phyloP scores from a whole-genome alignment of 768 basidiomycete genomes.

The Pleurotus djamor region DNA sequence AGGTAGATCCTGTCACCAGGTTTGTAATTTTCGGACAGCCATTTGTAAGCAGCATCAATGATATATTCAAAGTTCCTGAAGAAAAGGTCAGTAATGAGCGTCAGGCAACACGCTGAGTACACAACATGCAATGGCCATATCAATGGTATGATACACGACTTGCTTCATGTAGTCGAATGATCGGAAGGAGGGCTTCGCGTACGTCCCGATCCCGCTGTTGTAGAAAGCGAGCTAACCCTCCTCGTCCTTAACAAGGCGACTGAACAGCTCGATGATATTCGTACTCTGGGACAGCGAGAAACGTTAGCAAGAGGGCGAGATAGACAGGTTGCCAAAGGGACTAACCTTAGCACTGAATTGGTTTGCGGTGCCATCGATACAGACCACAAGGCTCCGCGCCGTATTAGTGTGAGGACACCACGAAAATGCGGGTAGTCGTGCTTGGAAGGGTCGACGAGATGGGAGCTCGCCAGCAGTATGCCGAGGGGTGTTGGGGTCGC shows the following conservation, averaged over 20 bases:
- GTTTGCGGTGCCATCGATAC: too few species aligned
- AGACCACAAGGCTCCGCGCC: too few species aligned
- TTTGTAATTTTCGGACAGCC: slow-evolving; percentile 23
- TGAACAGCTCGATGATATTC: slow-evolving; percentile 27
- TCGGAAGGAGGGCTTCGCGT: slow-evolving; percentile 16
- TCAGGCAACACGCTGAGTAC: background rate
- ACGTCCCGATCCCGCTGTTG: slow-evolving; percentile 30
- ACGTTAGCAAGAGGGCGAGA: too few species aligned
- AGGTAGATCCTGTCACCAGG: slow-evolving; percentile 22
- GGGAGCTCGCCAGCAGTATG: too few species aligned
- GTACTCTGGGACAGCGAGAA: slow-evolving; percentile 22
- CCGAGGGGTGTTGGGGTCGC: too few species aligned
- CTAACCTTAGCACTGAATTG: too few species aligned
- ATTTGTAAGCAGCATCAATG: slow-evolving; percentile 22
- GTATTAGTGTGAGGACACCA: too few species aligned
- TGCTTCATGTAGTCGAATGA: slow-evolving; percentile 15
- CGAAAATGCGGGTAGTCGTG: too few species aligned
- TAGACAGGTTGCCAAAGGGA: too few species aligned
- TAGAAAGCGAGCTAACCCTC: slow-evolving; percentile 24
- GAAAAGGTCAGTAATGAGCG: too few species aligned
- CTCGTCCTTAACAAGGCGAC: slow-evolving; percentile 15
- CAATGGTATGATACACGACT: slow-evolving; percentile 21
- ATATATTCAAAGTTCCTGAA: slow-evolving; percentile 24
- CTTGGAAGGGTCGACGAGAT: too few species aligned
- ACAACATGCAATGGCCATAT: slow-evolving; percentile 35